These are phyloP conservation scores for Mycena olivaceomarginata DNA, from an alignment of 768 basidiomycete genomes.

Conservation along the genomic window DNA sequence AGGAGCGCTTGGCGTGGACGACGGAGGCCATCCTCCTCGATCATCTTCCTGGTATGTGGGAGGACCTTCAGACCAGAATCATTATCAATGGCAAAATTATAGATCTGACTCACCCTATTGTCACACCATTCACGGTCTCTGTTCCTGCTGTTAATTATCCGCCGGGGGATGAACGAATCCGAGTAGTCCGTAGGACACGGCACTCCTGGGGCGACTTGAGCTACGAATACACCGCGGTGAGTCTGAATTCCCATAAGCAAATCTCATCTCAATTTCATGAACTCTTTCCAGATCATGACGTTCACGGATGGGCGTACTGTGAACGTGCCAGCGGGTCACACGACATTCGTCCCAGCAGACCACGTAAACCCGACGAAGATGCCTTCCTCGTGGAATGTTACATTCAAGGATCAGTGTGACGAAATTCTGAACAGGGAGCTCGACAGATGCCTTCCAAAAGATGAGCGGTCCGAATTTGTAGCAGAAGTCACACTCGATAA, in stretches of 20 bases:
- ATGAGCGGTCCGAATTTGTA: constrained; percentile 2
- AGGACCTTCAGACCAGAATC: neutral
- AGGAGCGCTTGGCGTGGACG: constrained; percentile 29
- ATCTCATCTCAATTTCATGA: neutral
- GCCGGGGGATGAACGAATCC: neutral
- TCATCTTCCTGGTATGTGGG: neutral
- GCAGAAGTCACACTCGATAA: constrained; percentile 28
- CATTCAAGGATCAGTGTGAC: constrained; percentile 1
- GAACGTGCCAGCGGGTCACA: constrained; percentile 28
- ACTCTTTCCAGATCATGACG: neutral
- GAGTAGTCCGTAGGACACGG: neutral
- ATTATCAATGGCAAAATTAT: neutral
- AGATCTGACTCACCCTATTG: constrained; percentile 12
- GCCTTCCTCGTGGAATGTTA: constrained; percentile 16
- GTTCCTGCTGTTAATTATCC: constrained; percentile 24
- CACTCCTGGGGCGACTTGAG: neutral
- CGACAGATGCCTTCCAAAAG: constrained; percentile 27
- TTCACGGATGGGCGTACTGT: constrained; percentile 27
- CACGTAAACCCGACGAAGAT: neutral
- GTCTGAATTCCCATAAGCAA: neutral
- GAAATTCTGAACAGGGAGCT: neutral
- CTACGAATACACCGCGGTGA: constrained; percentile 17
- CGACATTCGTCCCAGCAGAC: constrained; percentile 22
- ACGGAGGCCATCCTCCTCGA: constrained; percentile 28
- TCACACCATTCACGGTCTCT: constrained; percentile 20